Conservation (phyloP, 768 basidiomycete species). For the Amanita exitialis region DNA sequence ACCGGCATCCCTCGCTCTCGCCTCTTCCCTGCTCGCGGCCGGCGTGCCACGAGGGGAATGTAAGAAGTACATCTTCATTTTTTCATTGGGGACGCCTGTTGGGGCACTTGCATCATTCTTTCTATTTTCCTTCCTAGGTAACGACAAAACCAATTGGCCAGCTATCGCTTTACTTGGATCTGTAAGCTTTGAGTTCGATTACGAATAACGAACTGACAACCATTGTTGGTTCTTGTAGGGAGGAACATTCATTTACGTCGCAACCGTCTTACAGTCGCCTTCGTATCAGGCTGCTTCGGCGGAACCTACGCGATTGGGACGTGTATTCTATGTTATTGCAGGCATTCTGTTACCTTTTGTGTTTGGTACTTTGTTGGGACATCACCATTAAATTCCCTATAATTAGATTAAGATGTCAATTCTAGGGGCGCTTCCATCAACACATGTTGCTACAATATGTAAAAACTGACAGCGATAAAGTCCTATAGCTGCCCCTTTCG, state of each 20-base stretch:
- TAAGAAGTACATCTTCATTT: conserved; percentile 64
- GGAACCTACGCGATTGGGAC: conserved; percentile 32
- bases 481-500: background rate
- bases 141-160: conserved; percentile 43
- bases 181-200: conserved; percentile 31
- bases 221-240: conserved; percentile 39
- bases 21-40: conserved; percentile 73
- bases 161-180: conserved; percentile 79
- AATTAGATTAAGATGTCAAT: no score
- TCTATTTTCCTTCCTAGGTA: conserved; percentile 46
- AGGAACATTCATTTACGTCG: conserved; percentile 91
- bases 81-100: conserved; percentile 77
- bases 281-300: conserved; percentile 33
- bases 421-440: background rate
- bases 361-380: conserved; percentile 50
- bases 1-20: conserved; percentile 85
- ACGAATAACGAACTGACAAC: background rate
- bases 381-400: conserved; percentile 33
- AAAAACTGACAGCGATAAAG: background rate
- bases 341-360: conserved; percentile 70
- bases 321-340: conserved; percentile 42
- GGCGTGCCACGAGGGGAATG: conserved; percentile 61
- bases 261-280: conserved; percentile 78
- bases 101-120: conserved; percentile 73
- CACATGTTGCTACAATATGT: background rate